These are phyloP conservation scores for Mycena epipterygia DNA, from an alignment of 768 basidiomycete genomes.

Conservation along the genomic window DNA sequence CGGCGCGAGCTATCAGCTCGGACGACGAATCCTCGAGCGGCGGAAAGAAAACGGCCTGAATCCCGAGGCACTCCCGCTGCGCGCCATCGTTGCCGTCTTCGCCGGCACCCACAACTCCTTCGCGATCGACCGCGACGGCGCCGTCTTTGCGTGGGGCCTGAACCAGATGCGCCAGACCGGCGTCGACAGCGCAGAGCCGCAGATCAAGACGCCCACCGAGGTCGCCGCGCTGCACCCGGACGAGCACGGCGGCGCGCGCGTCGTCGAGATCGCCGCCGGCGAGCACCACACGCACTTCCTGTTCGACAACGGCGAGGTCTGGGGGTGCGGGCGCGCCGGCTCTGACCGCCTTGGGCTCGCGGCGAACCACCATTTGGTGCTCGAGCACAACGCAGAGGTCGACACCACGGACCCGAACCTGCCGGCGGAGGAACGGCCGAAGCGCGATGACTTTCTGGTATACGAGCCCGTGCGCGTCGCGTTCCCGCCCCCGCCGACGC, in stretches of 20 bases:
- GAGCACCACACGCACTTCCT: conserved; percentile 38
- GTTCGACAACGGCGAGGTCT: conserved; percentile 31
- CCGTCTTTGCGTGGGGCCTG: conserved; percentile 34
- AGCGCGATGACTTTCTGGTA: conserved; percentile 24
- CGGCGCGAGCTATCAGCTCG: conserved; percentile 26
- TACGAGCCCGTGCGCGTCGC: conserved; percentile 29
- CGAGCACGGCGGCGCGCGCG: conserved; percentile 29
- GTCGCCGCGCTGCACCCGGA: conserved; percentile 24
- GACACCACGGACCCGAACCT: not conserved
- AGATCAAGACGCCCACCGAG: conserved; percentile 28
- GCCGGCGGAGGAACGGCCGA: not conserved
- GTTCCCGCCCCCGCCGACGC: conserved; percentile 32
- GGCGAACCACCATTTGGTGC: conserved; percentile 24
- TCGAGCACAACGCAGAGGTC: conserved; percentile 3
- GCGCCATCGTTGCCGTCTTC: conserved; percentile 24
- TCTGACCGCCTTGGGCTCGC: conserved; percentile 34
- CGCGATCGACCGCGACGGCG: conserved; percentile 25
- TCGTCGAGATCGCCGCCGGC: conserved; percentile 32
- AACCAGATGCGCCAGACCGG: conserved; percentile 35
- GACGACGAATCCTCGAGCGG: conserved; percentile 23
- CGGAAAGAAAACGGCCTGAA: conserved; percentile 18
- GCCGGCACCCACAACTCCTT: conserved; percentile 31
- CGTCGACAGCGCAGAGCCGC: conserved; percentile 10
- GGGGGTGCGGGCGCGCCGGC: conserved; percentile 31
- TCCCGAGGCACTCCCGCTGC: conserved; percentile 27